Percentiles rank a stretch among this genome's conserved stretches.
phyloP scores from a whole-genome alignment of 2,329 filamentous ascomycete genomes.

The Rhynchosporium secalis region DNA sequence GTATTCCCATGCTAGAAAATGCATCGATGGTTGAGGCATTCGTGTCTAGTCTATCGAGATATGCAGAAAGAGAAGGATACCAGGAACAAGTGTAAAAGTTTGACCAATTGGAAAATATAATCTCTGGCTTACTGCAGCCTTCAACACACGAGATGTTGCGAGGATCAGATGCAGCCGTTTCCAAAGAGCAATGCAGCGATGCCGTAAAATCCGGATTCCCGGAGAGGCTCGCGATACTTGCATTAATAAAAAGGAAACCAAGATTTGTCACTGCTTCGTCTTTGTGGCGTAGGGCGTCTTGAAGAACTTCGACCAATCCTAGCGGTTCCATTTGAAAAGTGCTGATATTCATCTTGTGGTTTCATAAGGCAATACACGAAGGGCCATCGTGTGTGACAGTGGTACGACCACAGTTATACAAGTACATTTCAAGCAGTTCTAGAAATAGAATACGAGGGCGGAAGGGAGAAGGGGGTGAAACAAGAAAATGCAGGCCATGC shows the following conservation, averaged over 20 bases:
- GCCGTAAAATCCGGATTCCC: conserved; percentile 8
- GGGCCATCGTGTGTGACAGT: too few relatives aligned
- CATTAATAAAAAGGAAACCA: conserved; percentile 7
- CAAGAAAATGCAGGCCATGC: too few relatives aligned
- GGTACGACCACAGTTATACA: too few relatives aligned
- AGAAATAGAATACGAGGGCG: too few relatives aligned
- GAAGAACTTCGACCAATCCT: background rate
- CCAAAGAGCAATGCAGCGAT: conserved; percentile 9
- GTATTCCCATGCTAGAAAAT: conserved; percentile 12
- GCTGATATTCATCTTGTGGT: background rate
- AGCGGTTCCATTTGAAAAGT: background rate
- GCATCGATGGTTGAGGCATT: background rate
- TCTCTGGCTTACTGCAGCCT: conserved; percentile 3
- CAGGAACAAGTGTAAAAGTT: conserved; percentile 24
- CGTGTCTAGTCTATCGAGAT: background rate
- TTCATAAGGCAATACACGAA: background rate
- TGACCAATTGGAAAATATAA: conserved; percentile 15
- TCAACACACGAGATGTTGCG: conserved; percentile 7
- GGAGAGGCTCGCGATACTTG: background rate
- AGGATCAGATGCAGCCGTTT: background rate
- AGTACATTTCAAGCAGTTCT: background rate
- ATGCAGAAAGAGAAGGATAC: background rate
- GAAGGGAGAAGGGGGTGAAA: too few relatives aligned
- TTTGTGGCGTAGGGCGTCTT: background rate
- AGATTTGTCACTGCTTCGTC: conserved; percentile 1